Evolutionary conservation across 139 green algal species (phyloP), one percentile per base, ranked within the genome.

Genomic region (Chlorella sp.): DNA sequence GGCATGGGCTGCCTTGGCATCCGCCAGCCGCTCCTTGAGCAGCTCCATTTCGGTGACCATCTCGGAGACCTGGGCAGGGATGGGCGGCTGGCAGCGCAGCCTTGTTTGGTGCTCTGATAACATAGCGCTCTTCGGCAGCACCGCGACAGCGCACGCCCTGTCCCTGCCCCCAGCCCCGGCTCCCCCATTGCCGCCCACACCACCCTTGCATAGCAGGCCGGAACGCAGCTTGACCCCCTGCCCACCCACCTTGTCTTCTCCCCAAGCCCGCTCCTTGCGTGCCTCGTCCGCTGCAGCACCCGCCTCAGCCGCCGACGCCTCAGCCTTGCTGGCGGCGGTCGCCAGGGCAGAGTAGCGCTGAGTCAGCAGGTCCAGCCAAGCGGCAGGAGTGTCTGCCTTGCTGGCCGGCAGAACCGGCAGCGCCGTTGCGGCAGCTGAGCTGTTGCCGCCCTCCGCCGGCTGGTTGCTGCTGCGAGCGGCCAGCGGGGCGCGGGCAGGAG

Each of bases 1-100:
- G 28, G 76, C 60, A 57, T 62, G 72, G 60, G 76, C 76, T 38
- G 72, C 68, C 74, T 85, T 85, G 28, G 84, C 57, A 30, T 88
- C 84, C 18, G 74, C 39, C 84, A 88, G 69, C 30, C 73, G 68
- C 78, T 83, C 84, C 70, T 88, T 88, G 6, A 88, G 78, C 57
- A 88, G 57, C 64, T 88, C 84, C 11, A 85, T 80, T 25, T 88
- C 84, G 26, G 84, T 88, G 17, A 80, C 28, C 56, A 85, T 62
- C 34, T 87, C 83, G 28, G 51, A 67, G 7, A 84, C 64, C 79
- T 82, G 56, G 1, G 20, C 9, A 80, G 51, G 74, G 21, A n/a
- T n/a, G n/a, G n/a, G n/a, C n/a, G n/a, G n/a, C n/a, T n/a, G n/a
- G n/a, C n/a, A n/a, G n/a, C n/a, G n/a, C n/a, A n/a, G n/a, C n/a